Evolutionary conservation across 2,329 filamentous ascomycete species (phyloP).

Genomic region (Colletotrichum magnum): DNA sequence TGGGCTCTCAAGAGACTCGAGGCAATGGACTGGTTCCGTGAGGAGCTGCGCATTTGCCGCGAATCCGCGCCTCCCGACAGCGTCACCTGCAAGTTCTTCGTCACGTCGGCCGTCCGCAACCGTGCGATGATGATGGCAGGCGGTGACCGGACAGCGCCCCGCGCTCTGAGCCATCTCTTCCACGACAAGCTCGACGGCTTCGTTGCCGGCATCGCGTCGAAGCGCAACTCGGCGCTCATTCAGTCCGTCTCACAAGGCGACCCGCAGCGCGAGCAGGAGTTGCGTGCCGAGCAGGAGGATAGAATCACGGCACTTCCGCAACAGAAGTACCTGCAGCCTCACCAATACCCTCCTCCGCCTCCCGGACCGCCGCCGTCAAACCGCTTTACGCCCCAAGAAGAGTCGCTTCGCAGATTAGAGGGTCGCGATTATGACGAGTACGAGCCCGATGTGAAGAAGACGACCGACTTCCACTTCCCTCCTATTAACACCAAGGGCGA

Average conservation of each 20-base stretch:
- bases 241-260: conserved; percentile 86
- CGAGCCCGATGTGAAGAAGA: conserved; percentile 51
- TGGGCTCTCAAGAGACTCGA: conserved; percentile 94
- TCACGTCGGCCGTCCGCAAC: conserved; percentile 81
- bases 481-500: conserved; percentile 63
- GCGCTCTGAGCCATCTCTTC: conserved; percentile 81
- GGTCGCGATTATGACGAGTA: conserved; percentile 63
- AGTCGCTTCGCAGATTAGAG: conserved; percentile 65
- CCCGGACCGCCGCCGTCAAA: conserved; percentile 49
- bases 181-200: conserved; percentile 91
- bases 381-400: conserved; percentile 56
- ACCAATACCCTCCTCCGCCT: conserved; percentile 52
- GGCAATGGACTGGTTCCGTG: conserved; percentile 97
- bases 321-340: conserved; percentile 73
- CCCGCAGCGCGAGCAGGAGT: conserved; percentile 81
- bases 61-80: conserved; percentile 90
- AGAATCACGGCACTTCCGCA: conserved; percentile 85
- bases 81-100: conserved; percentile 94
- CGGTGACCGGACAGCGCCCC: conserved; percentile 62
- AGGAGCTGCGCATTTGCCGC: conserved; percentile 92
- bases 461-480: conserved; percentile 71
- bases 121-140: conserved; percentile 45
- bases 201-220: conserved; percentile 87
- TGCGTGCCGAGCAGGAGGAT: conserved; percentile 87
- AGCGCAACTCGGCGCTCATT: conserved; percentile 88